Evolutionary conservation across 1,139 yeast species (phyloP).

Genomic region (Magnusiomyces suaveolens): DNA sequence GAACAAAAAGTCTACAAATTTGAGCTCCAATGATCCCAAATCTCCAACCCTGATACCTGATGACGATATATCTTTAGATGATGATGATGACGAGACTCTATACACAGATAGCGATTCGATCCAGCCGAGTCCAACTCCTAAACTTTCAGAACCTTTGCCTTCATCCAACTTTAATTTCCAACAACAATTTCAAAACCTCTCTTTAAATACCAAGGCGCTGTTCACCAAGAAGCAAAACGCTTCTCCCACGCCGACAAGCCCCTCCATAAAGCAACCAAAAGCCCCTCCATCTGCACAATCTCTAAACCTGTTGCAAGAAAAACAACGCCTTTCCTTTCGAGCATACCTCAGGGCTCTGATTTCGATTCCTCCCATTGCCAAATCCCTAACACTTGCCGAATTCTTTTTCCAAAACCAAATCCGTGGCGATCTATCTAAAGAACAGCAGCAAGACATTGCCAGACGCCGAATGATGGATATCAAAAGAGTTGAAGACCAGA

Average conservation of each 20-base stretch:
- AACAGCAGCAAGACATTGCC: conserved; percentile 47
- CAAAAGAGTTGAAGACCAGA: conserved; percentile 52
- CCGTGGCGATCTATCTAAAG: conserved; percentile 27
- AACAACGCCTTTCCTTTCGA: conserved; percentile 62
- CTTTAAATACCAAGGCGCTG: not conserved
- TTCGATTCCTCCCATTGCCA: conserved; percentile 46
- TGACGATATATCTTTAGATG: conserved; percentile 11
- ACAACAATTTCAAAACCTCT: conserved; percentile 5
- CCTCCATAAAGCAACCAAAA: no score
- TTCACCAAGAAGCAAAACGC: not conserved
- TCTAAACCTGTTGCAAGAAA: conserved; percentile 45
- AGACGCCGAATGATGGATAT: conserved; percentile 53
- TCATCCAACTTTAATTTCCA: not conserved
- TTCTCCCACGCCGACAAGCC: no score
- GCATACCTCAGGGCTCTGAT: conserved; percentile 54
- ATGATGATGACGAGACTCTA: conserved; percentile 17
- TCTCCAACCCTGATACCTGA: conserved; percentile 17
- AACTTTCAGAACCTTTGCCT: not conserved
- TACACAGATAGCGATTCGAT: conserved; percentile 3
- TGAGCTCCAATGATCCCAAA: conserved; percentile 3
- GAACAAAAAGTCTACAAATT: conserved; percentile 32
- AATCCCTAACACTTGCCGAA: conserved; percentile 41
- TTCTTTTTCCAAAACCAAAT: conserved; percentile 43
- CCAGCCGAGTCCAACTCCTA: not conserved
- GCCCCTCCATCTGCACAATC: not conserved